Conservation (phyloP, 768 basidiomycete species). For the Collybiopsis luxurians region DNA sequence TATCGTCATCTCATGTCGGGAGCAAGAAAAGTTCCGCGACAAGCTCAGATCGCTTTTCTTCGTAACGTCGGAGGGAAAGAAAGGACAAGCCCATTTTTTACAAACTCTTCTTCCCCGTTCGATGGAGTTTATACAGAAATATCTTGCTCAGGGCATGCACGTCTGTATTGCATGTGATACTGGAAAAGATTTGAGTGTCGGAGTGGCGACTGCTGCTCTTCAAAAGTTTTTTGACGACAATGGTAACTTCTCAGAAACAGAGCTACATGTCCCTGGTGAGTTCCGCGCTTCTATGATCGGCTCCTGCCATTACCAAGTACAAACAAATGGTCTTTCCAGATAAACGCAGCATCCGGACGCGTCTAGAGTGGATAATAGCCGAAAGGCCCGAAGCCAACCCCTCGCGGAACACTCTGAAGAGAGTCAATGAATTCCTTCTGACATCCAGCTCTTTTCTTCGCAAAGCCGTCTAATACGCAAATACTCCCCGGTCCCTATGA, state of each 20-base stretch:
- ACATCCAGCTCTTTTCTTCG: slow-evolving; percentile 24
- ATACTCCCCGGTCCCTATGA: not conserved
- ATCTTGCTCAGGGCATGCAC: slow-evolving; percentile 31
- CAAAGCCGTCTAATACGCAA: no score
- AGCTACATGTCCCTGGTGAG: not conserved
- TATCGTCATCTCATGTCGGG: slow-evolving; percentile 22
- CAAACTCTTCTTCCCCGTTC: slow-evolving; percentile 45
- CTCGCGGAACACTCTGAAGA: slow-evolving; percentile 74
- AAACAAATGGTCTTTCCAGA: slow-evolving; percentile 17
- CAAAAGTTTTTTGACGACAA: slow-evolving; percentile 56
- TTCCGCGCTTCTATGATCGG: not conserved
- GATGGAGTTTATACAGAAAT: slow-evolving; percentile 40
- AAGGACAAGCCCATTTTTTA: slow-evolving; percentile 49
- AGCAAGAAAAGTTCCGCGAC: not conserved
- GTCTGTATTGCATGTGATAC: slow-evolving; percentile 54
- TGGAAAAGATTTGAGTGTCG: slow-evolving; percentile 63
- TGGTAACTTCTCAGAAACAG: slow-evolving; percentile 29
- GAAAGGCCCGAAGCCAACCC: slow-evolving; percentile 79
- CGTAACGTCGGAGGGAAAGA: slow-evolving; percentile 42
- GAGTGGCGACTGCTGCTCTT: slow-evolving; percentile 58
- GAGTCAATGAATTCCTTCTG: slow-evolving; percentile 74
- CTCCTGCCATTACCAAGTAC: not conserved
- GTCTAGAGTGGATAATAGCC: slow-evolving; percentile 86
- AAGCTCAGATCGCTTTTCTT: slow-evolving; percentile 14
- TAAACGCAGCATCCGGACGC: slow-evolving; percentile 66